Base-by-base conservation (phyloP, 345 rosid species). In the Aquilaria malaccensis region DNA sequence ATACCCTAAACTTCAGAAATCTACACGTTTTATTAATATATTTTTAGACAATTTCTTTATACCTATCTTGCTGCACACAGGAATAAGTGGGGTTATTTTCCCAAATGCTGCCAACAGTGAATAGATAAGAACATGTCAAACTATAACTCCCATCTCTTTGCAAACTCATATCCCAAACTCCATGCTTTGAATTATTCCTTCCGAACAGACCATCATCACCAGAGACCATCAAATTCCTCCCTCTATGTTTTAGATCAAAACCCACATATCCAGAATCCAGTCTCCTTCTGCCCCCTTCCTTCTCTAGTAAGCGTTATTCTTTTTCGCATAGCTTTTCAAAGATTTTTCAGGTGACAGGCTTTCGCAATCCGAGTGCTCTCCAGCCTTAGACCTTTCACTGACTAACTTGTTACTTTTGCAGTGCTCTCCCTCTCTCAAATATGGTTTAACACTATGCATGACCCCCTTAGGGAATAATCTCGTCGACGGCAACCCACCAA, bases 401-500 rank as follows among this genome's bases (percentile, higher is more conserved):
- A 57, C 14, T 3, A 11, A 9, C 31, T 41, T 52, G 30, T 7
- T 13, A 33, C 52, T 57, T 51, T 57, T 30, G 56, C 13, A 41
- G 15, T 15, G 48, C 56, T 37, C 62, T 50, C 43, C 52, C 13
- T 48, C 30, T 49, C 57, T 57, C 56, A 57, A 22, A 54, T 84
- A 86, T 2, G 95, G 92, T 41, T 76, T 89, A 46, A 87, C 74
- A 50, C 90, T 84, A 37, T 84, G 92, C 67, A 90, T 96, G 32
- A 83, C 99, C 6, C 95, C 95, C 68, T 83, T 83, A 0, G 95
- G 90, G 41, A 80, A 90, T 65, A 87, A 81, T 77, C 88, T 78
- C 13, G 92, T 89, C 9, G 97, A 85, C 2, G 92, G 87, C 63
- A 87, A 50, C 1, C 78, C 88, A 33, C 78, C 83, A 4, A 59